Base-by-base conservation (phyloP, 2,329 filamentous ascomycete genomes). In the Aspergillus caelatus region DNA sequence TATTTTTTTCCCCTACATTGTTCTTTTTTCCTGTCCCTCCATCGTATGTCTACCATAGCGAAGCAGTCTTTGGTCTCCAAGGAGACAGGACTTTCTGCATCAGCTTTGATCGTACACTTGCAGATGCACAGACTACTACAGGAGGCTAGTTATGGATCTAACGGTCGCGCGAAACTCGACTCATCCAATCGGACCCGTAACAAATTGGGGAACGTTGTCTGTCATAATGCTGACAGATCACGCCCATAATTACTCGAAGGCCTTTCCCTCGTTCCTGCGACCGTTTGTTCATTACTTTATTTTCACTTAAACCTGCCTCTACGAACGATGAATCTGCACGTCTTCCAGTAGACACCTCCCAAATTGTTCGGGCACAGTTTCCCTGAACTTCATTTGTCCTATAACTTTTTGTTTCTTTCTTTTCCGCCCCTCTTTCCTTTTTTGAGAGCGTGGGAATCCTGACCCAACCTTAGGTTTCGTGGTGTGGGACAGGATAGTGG, bases 121-220 rank as follows among this genome's bases (percentile, higher is more conserved):
- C 32, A 54, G 53, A 62, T 63, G 66, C 67, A 70, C 65, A 68
- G 68, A 68, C 65, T 55, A 55, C 23, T 55, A 55, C 23, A 61
- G 45, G 39, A 57, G 62, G 48, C 60, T 59, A 36, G 55, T 63
- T 58, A 66, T 66, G 62, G 64, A 70, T 68, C 68, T 61, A 68
- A 68, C 67, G 67, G 68, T 58, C 65, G 53, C 60, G 57, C 61
- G 41, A 65, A 62, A 58, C 30, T 54, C 32, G 54, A 65, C 64
- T 60, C 45, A 57, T 52, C 63, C 65, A 64, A 70, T 67, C 59
- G 62, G 57, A 61, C 59, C 59, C 50, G 56, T 65, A 65, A 60
- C 57, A 62, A 41, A 43, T 46, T 34, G 30, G 62, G 60, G 61
- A 63, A 58, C 61, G 62, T 66, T 69, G 66, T 57, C 64, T 54